Base-by-base conservation (phyloP, 1,284 basidiomycete species). In the Heterobasidion irregulare region DNA sequence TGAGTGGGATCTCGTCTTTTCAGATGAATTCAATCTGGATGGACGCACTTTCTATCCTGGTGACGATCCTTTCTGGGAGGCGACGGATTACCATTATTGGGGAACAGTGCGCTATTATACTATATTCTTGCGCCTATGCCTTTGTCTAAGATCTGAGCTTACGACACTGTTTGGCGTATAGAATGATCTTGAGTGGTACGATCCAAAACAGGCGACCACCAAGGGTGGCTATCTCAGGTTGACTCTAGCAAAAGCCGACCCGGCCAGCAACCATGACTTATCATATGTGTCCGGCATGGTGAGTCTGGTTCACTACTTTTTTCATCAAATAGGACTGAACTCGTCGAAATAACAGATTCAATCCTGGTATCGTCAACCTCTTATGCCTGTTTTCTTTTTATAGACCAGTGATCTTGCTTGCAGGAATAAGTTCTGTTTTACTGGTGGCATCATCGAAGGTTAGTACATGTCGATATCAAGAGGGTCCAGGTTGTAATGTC, bases 31-130 rank as follows among this genome's bases (percentile, higher is more conserved):
- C 67, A 77, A 86, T 56, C 66, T 70, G 41, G 78, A 80, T 7
- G 83, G 83, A 0, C 72, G 83, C 19, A 75, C 79, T 44, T 83
- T 81, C 65, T 76, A 74, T 55, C 69, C 74, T 2, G 75, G 75
- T 0, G 65, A 81, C 56, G 80, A 82, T 63, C 80, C 82, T 1
- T 81, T 78, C 63, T 87, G 84, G 85, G 83, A 85, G 60, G 83
- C 84, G 1, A 79, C 77, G 0, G 83, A 84, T 65, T 61, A 92
- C 43, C 82, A 90, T 66, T 91, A 90, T 66, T 89, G 89, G 88
- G 75, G 64, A 32, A 75, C 73, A 50, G 59, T 61, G 47, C 16
- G 47, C 2, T 2, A 35, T 35, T 50, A 8, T 47, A 50, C 45
- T 8, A n/a, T 7, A 41, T 41, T 10, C 38, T 41, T 41, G 26